Evolutionary conservation across 306 rosid genomes (phyloP), one percentile per base, ranked within the genome.

Genomic region (Styphnolobium japonicum): DNA sequence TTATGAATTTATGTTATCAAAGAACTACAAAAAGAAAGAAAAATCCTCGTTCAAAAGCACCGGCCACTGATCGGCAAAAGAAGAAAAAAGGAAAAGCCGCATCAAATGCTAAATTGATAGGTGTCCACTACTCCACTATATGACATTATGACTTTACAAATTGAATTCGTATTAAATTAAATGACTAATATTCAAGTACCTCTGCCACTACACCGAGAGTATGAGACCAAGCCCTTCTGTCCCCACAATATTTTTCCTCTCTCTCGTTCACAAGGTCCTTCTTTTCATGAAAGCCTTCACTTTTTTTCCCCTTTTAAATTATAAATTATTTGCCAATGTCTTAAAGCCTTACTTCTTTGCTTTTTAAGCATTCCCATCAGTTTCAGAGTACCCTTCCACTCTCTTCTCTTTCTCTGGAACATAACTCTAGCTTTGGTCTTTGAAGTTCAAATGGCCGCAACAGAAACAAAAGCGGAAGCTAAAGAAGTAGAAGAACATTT

Each of bases 361-460:
- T 71, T 77, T 68, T 66, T 61, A 83, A 80, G 70, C 51, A 6
- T 42, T 80, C 75, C 65, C 52, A 34, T 43, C 79, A 61, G 11
- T 69, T 77, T 72, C 61, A 64, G 37, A 67, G 25, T 3, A 46
- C 79, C 71, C 71, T 60, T 61, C 74, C 58, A 1, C 40, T 1
- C 7, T 14, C 76, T 39, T 76, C 76, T 75, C 68, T 29, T 22
- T 79, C 73, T 64, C 76, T 11, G 19, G 10, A 67, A 48, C 79
- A 48, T 10, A 53, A 55, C 51, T 82, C 52, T 67, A 18, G 73
- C 40, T 65, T 29, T 75, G 4, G 9, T 73, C 76, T 79, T 19
- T 49, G 16, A 53, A 71, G 25, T 58, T 63, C 81, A 73, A 25
- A 94, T 95, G 98, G 97, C 96, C 40, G 49, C 90, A 27, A 7